Evolutionary conservation across 495 filamentous ascomycete species (phyloP).

Genomic region (Terfezia boudieri): DNA sequence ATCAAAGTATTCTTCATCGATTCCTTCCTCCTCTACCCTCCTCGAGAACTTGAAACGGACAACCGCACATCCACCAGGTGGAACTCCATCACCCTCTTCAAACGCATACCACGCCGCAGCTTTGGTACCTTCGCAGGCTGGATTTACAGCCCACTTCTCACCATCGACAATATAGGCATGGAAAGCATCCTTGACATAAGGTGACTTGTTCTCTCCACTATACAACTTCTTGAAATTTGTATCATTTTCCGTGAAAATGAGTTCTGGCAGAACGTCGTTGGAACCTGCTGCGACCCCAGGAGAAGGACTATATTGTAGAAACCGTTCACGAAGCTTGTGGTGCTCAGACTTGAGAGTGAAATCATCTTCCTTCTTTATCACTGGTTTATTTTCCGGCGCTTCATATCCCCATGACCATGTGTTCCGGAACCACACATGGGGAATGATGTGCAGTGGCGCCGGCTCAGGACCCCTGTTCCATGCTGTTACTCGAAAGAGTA

Average conservation of each 20-base stretch:
- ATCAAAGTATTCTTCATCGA: constrained; percentile 85
- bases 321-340: constrained; percentile 55
- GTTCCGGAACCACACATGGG: constrained; percentile 91
- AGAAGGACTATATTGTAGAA: constrained; percentile 68
- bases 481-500: constrained; percentile 83
- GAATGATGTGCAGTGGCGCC: constrained; percentile 77
- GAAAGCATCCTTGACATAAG: constrained; percentile 89
- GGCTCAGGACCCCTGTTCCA: constrained; percentile 87
- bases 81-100: constrained; percentile 65
- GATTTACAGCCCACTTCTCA: constrained; percentile 63
- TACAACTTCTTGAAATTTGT: constrained; percentile 65
- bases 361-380: constrained; percentile 38
- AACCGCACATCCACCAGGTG: constrained; percentile 78
- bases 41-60: constrained; percentile 73
- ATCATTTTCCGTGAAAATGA: constrained; percentile 91
- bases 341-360: constrained; percentile 53
- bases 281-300: constrained; percentile 57
- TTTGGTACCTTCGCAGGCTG: constrained; percentile 60
- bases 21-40: constrained; percentile 6
- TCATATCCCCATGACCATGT: constrained; percentile 87
- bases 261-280: constrained; percentile 56
- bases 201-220: constrained; percentile 47
- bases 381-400: constrained; percentile 46
- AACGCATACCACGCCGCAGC: constrained; percentile 81
- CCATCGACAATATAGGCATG: constrained; percentile 67